Evolutionary conservation across 305 asterid species (phyloP).

Genomic region (Plantago coronopus): DNA sequence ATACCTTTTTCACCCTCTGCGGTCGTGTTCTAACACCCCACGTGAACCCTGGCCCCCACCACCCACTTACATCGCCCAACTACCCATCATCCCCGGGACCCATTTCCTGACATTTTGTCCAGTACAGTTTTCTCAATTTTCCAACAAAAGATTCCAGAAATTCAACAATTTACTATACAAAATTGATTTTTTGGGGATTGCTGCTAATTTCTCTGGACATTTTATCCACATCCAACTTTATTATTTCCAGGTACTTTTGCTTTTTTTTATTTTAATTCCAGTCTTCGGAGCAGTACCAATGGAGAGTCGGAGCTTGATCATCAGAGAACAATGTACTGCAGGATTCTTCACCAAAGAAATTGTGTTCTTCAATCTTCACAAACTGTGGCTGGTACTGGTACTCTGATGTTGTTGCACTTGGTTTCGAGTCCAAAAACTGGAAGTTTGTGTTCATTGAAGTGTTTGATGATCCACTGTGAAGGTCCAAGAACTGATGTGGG

Average conservation of each 20-base stretch:
- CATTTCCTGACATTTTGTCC: not conserved
- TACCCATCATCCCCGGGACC: slow-evolving; percentile 15
- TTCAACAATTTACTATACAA: slow-evolving; percentile 14
- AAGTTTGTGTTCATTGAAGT: slow-evolving; percentile 23
- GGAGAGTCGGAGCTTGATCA: slow-evolving; percentile 82
- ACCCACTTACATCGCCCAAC: slow-evolving; percentile 18
- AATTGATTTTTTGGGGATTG: not conserved
- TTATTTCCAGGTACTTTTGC: slow-evolving; percentile 1
- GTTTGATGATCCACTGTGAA: slow-evolving; percentile 24
- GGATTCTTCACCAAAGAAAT: slow-evolving; percentile 72
- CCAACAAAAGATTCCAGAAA: slow-evolving; percentile 4
- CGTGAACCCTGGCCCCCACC: slow-evolving; percentile 36
- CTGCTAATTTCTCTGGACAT: not conserved
- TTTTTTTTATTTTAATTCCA: slow-evolving; percentile 44
- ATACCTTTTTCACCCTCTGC: slow-evolving; percentile 10
- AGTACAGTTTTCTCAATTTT: not conserved
- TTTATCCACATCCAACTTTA: not conserved
- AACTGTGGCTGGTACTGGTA: slow-evolving; percentile 56
- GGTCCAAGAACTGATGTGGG: slow-evolving; percentile 37
- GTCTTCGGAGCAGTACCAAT: slow-evolving; percentile 61
- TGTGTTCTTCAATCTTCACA: slow-evolving; percentile 79
- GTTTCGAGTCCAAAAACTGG: slow-evolving; percentile 35
- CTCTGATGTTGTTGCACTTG: slow-evolving; percentile 31
- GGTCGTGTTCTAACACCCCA: slow-evolving; percentile 23
- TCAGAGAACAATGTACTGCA: slow-evolving; percentile 70